Percentiles rank a stretch among this genome's conserved stretches.
Evolutionary conservation across 1,284 basidiomycete species (phyloP).

Genomic region (Mycena citricolor): DNA sequence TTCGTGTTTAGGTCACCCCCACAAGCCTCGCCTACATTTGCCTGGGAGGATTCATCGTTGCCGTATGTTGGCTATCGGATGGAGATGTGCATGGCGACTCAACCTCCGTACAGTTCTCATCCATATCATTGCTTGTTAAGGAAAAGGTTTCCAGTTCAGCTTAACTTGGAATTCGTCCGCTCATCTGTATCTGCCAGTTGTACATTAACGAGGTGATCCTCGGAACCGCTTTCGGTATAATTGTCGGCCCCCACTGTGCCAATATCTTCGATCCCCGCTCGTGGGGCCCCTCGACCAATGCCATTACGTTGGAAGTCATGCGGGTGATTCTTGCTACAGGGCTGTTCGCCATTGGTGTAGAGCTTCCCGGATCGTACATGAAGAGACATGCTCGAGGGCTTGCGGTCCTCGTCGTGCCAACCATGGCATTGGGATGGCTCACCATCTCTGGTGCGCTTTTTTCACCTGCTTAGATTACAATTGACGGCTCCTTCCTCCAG

Average conservation of each 20-base stretch:
- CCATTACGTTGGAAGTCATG: constrained; percentile 78
- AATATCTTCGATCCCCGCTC: constrained; percentile 77
- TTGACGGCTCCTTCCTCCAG: neutral
- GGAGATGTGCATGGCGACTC: constrained; percentile 9
- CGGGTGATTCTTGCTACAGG: constrained; percentile 69
- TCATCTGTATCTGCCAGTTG: constrained; percentile 42
- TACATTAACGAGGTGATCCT: constrained; percentile 94
- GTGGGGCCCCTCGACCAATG: constrained; percentile 62
- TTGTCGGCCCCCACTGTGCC: constrained; percentile 74
- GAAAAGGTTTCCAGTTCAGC: constrained; percentile 54
- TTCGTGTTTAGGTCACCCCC: constrained; percentile 49
- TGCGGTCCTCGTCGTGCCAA: constrained; percentile 67
- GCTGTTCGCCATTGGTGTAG: constrained; percentile 73
- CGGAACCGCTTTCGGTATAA: constrained; percentile 66
- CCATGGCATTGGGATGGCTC: constrained; percentile 78
- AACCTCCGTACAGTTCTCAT: constrained; percentile 59
- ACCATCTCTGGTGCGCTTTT: constrained; percentile 53
- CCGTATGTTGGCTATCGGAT: constrained; percentile 39
- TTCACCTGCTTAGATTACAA: neutral
- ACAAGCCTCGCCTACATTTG: constrained; percentile 68
- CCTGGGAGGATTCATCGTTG: constrained; percentile 76
- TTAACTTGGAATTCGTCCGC: neutral
- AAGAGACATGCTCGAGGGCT: constrained; percentile 59
- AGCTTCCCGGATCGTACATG: constrained; percentile 69
- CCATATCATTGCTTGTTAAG: constrained; percentile 79